These are phyloP conservation scores for Alternaria dauci DNA, from an alignment of 2,329 filamentous ascomycete genomes.

Conservation along the genomic window DNA sequence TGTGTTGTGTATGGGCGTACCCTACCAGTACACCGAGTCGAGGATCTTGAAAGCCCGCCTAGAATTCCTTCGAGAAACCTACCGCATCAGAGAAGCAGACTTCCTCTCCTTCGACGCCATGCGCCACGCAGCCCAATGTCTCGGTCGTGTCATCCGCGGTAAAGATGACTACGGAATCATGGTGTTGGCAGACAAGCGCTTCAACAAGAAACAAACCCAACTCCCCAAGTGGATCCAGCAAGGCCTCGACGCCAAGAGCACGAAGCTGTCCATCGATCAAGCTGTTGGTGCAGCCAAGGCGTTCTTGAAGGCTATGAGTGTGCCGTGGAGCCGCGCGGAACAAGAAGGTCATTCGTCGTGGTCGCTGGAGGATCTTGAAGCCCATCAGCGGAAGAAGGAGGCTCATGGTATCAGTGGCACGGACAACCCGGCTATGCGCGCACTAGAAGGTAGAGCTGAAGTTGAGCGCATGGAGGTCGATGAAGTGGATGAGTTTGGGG, in stretches of 20 bases:
- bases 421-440: constrained; percentile 55
- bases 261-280: constrained; percentile 95
- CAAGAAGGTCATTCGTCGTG: constrained; percentile 95
- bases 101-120: constrained; percentile 99
- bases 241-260: constrained; percentile 82
- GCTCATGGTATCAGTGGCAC: constrained; percentile 72
- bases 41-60: constrained; percentile 94
- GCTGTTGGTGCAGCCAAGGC: constrained; percentile 87
- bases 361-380: constrained; percentile 80
- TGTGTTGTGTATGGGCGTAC: constrained; percentile 94
- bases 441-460: constrained; percentile 42
- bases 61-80: constrained; percentile 96
- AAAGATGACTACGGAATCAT: constrained; percentile 99
- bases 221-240: constrained; percentile 97
- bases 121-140: constrained; percentile 96
- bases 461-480: constrained; percentile 28
- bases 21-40: constrained; percentile 98
- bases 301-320: constrained; percentile 90
- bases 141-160: constrained; percentile 91
- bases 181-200: constrained; percentile 93
- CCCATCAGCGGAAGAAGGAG: constrained; percentile 78
- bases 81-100: constrained; percentile 95
- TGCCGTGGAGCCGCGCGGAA: constrained; percentile 81
- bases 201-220: constrained; percentile 88
- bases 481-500: constrained; percentile 46